Evolutionary conservation across 1,284 basidiomycete genomes (phyloP).

Genomic region (Caloboletus firmus): DNA sequence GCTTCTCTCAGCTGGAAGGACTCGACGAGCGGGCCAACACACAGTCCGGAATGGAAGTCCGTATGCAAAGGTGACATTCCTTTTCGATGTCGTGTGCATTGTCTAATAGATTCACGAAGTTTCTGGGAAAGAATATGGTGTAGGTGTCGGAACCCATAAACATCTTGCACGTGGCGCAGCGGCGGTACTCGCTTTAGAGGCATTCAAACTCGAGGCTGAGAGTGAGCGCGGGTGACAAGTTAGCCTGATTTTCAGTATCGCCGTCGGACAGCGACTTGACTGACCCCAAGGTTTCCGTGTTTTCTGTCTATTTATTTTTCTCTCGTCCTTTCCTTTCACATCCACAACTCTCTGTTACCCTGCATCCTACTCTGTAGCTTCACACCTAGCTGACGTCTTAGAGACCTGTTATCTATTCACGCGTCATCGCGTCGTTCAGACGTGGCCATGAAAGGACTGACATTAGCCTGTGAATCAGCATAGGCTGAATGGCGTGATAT

Average conservation of each 20-base stretch:
- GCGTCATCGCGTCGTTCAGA: conserved; percentile 5
- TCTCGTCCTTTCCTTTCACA: not conserved
- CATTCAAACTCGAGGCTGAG: conserved; percentile 28
- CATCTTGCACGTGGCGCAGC: conserved; percentile 54
- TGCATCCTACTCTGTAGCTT: conserved; percentile 13
- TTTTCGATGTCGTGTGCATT: conserved; percentile 6
- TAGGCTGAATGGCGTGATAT: conserved; percentile 10
- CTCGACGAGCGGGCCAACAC: conserved; percentile 43
- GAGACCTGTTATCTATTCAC: conserved; percentile 17
- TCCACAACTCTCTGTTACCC: not conserved
- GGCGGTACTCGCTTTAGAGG: conserved; percentile 47
- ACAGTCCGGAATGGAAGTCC: conserved; percentile 54
- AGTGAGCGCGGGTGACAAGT: conserved; percentile 16
- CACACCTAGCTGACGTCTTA: conserved; percentile 3
- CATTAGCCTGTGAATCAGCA: conserved; percentile 1
- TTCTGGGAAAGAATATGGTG: conserved; percentile 32
- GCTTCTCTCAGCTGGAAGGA: conserved; percentile 57
- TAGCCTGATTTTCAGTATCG: conserved; percentile 1
- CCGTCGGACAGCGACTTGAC: not conserved
- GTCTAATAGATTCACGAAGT: conserved; percentile 24
- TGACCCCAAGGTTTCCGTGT: not conserved
- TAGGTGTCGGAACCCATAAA: conserved; percentile 45
- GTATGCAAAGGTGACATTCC: conserved; percentile 54
- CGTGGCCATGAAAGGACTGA: conserved; percentile 6
- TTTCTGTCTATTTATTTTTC: conserved; percentile 8